Evolutionary conservation across 129 eudicot genomes (phyloP), one percentile per base, ranked within the genome.

Genomic region (Erigeron canadensis): DNA sequence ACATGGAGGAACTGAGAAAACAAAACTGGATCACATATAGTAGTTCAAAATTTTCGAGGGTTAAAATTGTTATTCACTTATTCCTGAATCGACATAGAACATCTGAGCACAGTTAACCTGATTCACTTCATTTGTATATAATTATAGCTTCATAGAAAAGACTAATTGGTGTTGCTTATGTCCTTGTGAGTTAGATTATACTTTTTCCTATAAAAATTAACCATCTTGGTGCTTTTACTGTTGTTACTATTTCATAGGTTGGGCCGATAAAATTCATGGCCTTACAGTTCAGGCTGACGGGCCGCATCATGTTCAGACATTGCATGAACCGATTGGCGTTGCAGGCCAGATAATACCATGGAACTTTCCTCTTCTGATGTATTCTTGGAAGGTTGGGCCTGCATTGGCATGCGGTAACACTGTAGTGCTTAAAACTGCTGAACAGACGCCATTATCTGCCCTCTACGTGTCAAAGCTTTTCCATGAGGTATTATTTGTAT

Each of bases 231-330:
- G 61, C 4, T 65, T 2, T 28, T 28, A 28, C 34, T 28, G 47
- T 50, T 65, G 65, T 46, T 69, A 43, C 57, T 50, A 7, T 48
- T 62, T 23, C 41, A 8, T 62, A 89, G 96, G 96, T 38, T 89
- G 96, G 96, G 96, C 96, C 0, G 96, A 89, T 79, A 89, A 89
- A 65, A 89, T 89, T 19, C 96, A 89, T 38, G 96, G 93, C 18
- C 80, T 86, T 8, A 84, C 93, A 28, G 82, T 86, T 61, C 93
- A 84, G 50, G 96, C 93, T 58, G 96, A 89, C 41, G 89, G 96
- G 19, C 84, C 88, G 2, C 69, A 89, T 68, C 93, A 86, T 51
- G 93, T 89, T 39, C 80, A 89, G 17, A 79, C 80, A 40, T 59
- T 89, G 73, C 96, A 89, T 66, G 96, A 89, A 62, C 96, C 96